Evolutionary conservation across 192 early-diverging fungal species (phyloP).

Genomic region (Chytriomyces confervae): DNA sequence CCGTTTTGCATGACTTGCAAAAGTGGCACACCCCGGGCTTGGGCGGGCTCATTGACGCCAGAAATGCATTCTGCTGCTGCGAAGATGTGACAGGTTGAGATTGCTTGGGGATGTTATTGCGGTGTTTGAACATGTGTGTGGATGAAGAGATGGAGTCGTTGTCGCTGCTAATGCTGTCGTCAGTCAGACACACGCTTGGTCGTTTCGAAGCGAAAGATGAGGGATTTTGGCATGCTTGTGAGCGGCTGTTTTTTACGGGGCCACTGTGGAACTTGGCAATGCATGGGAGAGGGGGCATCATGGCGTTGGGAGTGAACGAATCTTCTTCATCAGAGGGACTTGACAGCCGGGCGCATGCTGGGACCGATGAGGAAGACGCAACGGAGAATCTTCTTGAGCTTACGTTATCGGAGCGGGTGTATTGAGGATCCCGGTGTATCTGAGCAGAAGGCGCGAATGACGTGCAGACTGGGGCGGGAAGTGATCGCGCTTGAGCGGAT

Average conservation of each 20-base stretch:
- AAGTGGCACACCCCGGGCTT: slow-evolving; percentile 41
- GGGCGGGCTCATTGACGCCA: not conserved
- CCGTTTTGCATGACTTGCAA: slow-evolving; percentile 87
- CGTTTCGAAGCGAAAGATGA: no score
- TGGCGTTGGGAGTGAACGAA: not conserved
- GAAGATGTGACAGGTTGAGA: not conserved
- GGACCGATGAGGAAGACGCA: slow-evolving; percentile 8
- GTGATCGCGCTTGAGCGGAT: no score
- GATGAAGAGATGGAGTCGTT: not conserved
- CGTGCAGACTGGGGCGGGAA: not conserved
- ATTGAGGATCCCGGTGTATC: not conserved
- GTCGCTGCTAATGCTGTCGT: not conserved
- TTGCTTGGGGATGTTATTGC: not conserved
- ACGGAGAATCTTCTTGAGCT: not conserved
- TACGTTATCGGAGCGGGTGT: not conserved
- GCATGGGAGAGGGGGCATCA: not conserved
- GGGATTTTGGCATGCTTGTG: not conserved
- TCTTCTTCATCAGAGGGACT: slow-evolving; percentile 8
- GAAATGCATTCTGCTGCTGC: no score
- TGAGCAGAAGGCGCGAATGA: not conserved
- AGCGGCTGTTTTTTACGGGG: not conserved
- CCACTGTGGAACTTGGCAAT: not conserved
- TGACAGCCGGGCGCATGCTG: slow-evolving; percentile 8
- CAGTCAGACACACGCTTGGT: no score
- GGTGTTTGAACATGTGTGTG: not conserved